A percentile compares a stretch with the other conserved stretches of the same genome.
phyloP scores from a whole-genome alignment of 1,284 basidiomycete genomes.

The Ceratobasidium sp. region DNA sequence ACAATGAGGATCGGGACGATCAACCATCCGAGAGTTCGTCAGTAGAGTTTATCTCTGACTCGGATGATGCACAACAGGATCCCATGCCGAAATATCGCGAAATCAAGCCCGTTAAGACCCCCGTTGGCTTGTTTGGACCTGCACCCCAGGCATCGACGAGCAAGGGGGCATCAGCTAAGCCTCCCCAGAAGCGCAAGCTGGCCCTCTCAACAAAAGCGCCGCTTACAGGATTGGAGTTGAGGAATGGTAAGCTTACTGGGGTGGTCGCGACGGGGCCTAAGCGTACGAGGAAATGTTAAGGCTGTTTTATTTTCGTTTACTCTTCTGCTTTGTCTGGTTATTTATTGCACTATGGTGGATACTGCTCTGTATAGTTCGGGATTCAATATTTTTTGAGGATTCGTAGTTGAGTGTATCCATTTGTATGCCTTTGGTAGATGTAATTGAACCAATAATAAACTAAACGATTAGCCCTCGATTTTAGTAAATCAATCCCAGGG shows the following conservation, averaged over 20 bases:
- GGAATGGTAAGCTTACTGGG: constrained; percentile 33
- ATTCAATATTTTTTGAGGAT: background rate
- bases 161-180: background rate
- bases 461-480: too few species aligned
- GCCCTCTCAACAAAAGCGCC: background rate
- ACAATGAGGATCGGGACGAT: background rate
- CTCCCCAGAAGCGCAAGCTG: constrained; percentile 38
- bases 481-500: too few species aligned
- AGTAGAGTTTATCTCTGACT: constrained; percentile 40
- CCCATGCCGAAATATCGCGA: constrained; percentile 30
- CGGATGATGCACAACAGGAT: constrained; percentile 18
- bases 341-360: constrained; percentile 16
- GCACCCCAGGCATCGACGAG: constrained; percentile 29
- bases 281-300: constrained; percentile 22
- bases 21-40: constrained; percentile 27
- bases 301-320: background rate
- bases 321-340: background rate
- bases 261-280: constrained; percentile 32
- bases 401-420: too few species aligned
- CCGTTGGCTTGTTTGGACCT: constrained; percentile 11
- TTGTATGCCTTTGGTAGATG: too few species aligned
- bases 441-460: too few species aligned
- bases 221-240: constrained; percentile 18
- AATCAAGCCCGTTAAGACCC: constrained; percentile 34
- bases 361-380: constrained; percentile 21